Evolutionary conservation across 768 basidiomycete genomes (phyloP).

Genomic region (Auricularia sp.): DNA sequence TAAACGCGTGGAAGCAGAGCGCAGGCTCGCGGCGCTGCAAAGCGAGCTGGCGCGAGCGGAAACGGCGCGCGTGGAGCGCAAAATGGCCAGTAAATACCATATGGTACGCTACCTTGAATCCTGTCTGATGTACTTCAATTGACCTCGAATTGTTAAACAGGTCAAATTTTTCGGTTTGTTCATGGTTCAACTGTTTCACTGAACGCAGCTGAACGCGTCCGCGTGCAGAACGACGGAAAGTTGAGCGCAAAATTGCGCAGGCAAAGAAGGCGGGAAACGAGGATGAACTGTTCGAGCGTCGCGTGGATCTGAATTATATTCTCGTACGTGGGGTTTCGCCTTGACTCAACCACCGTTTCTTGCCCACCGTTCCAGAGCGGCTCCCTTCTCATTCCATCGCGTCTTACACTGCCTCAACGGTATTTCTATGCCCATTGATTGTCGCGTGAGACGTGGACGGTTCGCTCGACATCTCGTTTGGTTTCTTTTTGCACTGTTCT

Average conservation of each 20-base stretch:
- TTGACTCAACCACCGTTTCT: no score
- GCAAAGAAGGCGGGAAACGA: conserved; percentile 44
- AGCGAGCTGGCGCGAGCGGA: conserved; percentile 60
- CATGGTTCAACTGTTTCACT: background rate
- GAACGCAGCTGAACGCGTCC: background rate
- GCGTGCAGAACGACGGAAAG: conserved; percentile 71
- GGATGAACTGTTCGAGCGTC: conserved; percentile 43
- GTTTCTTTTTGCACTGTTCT: no score
- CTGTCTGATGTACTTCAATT: background rate
- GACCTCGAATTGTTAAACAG: conserved; percentile 10
- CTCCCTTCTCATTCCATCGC: no score
- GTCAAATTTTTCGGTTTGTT: conserved; percentile 85
- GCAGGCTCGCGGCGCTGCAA: conserved; percentile 66
- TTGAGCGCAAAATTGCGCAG: conserved; percentile 65
- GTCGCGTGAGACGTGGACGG: no score
- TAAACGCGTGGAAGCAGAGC: conserved; percentile 70
- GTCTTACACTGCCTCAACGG: no score
- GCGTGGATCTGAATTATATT: conserved; percentile 89
- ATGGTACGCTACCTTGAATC: conserved; percentile 30
- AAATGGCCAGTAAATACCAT: conserved; percentile 72
- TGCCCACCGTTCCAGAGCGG: no score
- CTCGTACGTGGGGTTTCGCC: conserved; percentile 37
- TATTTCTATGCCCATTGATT: no score
- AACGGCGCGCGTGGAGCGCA: conserved; percentile 53
- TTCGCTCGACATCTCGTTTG: no score